Percentiles rank a stretch among this genome's conserved stretches.
These are phyloP conservation scores for Podosphaera leucotricha DNA, from an alignment of 2,329 filamentous ascomycete genomes.

Conservation along the genomic window DNA sequence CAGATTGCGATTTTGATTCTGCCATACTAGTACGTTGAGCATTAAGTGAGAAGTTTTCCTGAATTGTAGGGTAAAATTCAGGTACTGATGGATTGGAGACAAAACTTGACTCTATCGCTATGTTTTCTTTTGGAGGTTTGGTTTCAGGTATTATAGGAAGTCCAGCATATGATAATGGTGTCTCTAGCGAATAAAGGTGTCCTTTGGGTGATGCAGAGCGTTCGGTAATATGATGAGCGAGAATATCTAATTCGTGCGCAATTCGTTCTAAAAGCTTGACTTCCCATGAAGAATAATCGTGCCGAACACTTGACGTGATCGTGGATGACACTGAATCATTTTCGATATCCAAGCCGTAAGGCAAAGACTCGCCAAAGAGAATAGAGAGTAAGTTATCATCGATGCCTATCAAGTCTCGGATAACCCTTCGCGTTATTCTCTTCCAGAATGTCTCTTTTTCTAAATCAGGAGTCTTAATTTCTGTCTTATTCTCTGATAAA, in stretches of 20 bases:
- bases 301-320: constrained; percentile 3
- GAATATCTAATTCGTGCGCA: constrained; percentile 60
- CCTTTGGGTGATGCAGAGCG: constrained; percentile 78
- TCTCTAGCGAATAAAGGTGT: constrained; percentile 42
- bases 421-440: constrained; percentile 62
- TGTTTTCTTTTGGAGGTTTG: constrained; percentile 1
- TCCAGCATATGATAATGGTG: constrained; percentile 53
- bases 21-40: not conserved
- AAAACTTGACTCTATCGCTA: constrained; percentile 1
- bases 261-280: constrained; percentile 60
- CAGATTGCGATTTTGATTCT: not conserved
- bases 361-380: constrained; percentile 62
- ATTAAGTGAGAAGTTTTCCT: constrained; percentile 3
- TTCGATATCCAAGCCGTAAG: constrained; percentile 20
- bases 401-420: constrained; percentile 74
- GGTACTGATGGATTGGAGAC: constrained; percentile 5
- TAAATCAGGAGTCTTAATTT: constrained; percentile 16
- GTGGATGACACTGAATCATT: constrained; percentile 7
- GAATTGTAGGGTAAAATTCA: constrained; percentile 12
- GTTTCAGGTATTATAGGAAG: constrained; percentile 39
- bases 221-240: constrained; percentile 54
- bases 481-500: constrained; percentile 12
- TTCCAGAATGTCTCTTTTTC: constrained; percentile 51
- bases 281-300: constrained; percentile 38
- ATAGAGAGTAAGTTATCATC: constrained; percentile 68